Base-by-base conservation (phyloP, 2,329 filamentous ascomycete genomes). In the Talaromyces pinophilus region DNA sequence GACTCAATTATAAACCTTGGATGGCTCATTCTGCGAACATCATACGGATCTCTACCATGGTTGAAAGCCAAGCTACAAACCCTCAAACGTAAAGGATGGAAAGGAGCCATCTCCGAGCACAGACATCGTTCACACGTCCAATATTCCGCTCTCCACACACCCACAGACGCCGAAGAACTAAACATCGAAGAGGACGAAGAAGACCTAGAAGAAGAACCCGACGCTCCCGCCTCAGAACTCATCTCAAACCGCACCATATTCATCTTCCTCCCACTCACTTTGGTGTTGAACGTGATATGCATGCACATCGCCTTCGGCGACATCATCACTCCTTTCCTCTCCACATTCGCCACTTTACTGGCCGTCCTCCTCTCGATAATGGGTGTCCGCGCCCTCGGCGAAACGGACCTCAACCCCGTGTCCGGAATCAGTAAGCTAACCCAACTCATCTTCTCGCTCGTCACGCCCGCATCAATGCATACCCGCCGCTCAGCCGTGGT, bases 391-490 rank as follows among this genome's bases (percentile, higher is more conserved):
- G 87, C 87, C 0, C 80, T 88, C 0, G 88, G 88, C 50, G 88
- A 98, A 82, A 98, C 95, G 5, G 95, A 99, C 73, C 84, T 99
- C 10, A 98, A 98, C 75, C 95, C 95, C 0, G 95, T 98, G 2
- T 96, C 92, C 0, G 95, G 95, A 40, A 99, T 98, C 78, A 94
- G 91, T 75, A 99, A 99, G 81, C 85, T 99, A 2, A 96, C 95
- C 0, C 95, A 99, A 78, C 87, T 99, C 2, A 90, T 98, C 75
- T 98, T 99, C 77, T 95, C 95, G 2, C 81, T 97, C 60, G 91
- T 96, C 46, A 93, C 96, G 1, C 93, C 95, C 0, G 83, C 90
- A 64, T 87, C 88, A 0, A 88, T 92, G 72, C 90, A 90, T 72
- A 93, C 93, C 70, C 90, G 90, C 70, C 92, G 93, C 48, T 78